phyloP scores from a whole-genome alignment of 202 grass and related monocot genomes.

The Panicum virgatum region DNA sequence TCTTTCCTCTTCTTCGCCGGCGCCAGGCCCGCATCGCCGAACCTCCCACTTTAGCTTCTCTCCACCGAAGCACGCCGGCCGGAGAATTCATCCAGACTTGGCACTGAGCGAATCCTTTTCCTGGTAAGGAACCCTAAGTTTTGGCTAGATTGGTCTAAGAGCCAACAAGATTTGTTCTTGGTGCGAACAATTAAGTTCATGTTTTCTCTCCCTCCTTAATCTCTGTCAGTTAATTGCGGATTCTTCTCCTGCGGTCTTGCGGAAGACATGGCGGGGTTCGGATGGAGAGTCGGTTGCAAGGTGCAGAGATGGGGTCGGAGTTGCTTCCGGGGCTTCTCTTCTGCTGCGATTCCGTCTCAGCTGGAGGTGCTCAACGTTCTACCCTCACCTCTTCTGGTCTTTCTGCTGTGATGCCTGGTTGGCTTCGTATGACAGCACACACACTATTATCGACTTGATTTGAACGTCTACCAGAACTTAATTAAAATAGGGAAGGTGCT shows the following conservation, averaged over 20 bases:
- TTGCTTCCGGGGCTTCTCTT: slow-evolving; percentile 51
- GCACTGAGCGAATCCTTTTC: neutral
- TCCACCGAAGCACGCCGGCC: neutral
- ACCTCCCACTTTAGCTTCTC: neutral
- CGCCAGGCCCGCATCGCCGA: neutral
- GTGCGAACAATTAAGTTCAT: neutral
- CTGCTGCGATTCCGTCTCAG: slow-evolving; percentile 49
- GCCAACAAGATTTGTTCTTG: slow-evolving; percentile 7
- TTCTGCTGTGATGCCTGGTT: neutral
- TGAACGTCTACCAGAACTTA: neutral
- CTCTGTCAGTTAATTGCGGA: neutral
- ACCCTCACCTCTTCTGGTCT: neutral
- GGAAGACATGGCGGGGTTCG: slow-evolving; percentile 32
- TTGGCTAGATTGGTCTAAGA: neutral
- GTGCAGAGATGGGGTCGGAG: slow-evolving; percentile 36
- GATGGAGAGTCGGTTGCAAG: slow-evolving; percentile 31
- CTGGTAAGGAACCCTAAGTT: neutral
- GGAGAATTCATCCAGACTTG: neutral
- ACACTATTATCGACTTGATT: neutral
- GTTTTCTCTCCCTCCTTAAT: neutral
- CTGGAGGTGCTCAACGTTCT: slow-evolving; percentile 48
- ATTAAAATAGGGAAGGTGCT: neutral
- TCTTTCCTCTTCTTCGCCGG: neutral
- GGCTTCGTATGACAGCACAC: neutral
- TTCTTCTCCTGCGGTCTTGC: neutral